phyloP scores from a whole-genome alignment of 2,329 filamentous ascomycete genomes.

The Colletotrichum australisinense region DNA sequence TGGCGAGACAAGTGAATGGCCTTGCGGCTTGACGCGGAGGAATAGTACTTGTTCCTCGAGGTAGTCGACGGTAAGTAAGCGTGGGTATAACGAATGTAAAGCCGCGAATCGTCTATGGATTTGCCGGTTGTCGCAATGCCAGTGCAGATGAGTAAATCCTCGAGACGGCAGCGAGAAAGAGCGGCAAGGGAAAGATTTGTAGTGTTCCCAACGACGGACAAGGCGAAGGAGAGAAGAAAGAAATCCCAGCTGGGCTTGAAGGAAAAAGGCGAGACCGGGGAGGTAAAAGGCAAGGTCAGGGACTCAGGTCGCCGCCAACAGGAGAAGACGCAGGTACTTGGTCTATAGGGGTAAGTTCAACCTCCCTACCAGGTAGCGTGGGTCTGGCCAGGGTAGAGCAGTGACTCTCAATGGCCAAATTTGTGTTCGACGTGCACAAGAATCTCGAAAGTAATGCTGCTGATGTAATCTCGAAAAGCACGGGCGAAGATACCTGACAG shows the following conservation, averaged over 20 bases:
- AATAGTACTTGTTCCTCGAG: conserved; percentile 5
- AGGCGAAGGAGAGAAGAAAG: conserved; percentile 11
- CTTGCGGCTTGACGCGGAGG: background rate
- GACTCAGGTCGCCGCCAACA: background rate
- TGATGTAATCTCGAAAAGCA: too few species aligned
- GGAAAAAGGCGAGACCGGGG: conserved; percentile 18
- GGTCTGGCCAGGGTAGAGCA: too few species aligned
- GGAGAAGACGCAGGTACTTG: conserved; percentile 16
- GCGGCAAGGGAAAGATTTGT: conserved; percentile 18
- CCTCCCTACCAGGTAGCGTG: too few species aligned
- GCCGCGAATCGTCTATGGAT: background rate
- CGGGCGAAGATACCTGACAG: too few species aligned
- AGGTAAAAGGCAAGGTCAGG: conserved; percentile 6
- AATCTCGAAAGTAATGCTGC: too few species aligned
- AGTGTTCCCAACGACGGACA: background rate
- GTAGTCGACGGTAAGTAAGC: background rate
- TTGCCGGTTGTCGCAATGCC: background rate
- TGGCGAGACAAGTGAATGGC: background rate
- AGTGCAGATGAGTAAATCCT: background rate
- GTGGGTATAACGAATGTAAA: conserved; percentile 9
- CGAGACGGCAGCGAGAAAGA: background rate
- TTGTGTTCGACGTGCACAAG: too few species aligned
- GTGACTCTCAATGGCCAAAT: too few species aligned
- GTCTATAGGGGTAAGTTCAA: too few species aligned
- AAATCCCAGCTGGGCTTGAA: background rate